phyloP scores from a whole-genome alignment of 495 filamentous ascomycete species.

The Aspergillus steynii region DNA sequence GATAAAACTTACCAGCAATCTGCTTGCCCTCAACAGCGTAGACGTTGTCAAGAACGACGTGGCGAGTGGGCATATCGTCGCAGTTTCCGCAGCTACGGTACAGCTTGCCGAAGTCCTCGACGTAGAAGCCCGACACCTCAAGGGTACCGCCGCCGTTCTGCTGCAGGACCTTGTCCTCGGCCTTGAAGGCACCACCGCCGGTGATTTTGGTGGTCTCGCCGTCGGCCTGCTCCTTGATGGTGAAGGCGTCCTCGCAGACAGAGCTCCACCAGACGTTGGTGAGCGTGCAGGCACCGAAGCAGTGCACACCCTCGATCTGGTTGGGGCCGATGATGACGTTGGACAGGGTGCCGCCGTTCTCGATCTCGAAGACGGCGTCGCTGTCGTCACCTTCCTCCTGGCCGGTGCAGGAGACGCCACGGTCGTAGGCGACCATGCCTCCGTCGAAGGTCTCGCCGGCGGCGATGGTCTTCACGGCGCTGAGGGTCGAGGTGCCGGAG shows the following conservation, averaged over 20 bases:
- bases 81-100: constrained; percentile 64
- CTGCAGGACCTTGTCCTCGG: constrained; percentile 61
- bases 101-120: constrained; percentile 50
- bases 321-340: constrained; percentile 55
- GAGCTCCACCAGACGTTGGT: constrained; percentile 54
- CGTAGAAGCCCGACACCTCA: constrained; percentile 57
- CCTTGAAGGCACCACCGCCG: constrained; percentile 58
- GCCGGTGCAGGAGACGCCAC: constrained; percentile 41
- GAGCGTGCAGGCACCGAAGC: constrained; percentile 49
- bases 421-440: constrained; percentile 45
- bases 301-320: constrained; percentile 56
- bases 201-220: constrained; percentile 42
- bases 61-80: constrained; percentile 36
- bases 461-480: constrained; percentile 21
- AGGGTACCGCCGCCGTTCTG: constrained; percentile 62
- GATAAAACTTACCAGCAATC: constrained; percentile 12
- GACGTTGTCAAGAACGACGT: constrained; percentile 51
- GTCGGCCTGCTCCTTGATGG: constrained; percentile 30
- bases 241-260: constrained; percentile 20
- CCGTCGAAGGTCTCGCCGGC: constrained; percentile 45
- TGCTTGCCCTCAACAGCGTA: constrained; percentile 41
- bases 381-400: constrained; percentile 50
- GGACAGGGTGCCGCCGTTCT: constrained; percentile 50
- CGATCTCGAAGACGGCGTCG: constrained; percentile 52
- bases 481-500: neutral